A percentile compares a stretch with the other conserved stretches of the same genome.
phyloP scores from a whole-genome alignment of 2,329 filamentous ascomycete species.

The Chaetothyriales sp. region DNA sequence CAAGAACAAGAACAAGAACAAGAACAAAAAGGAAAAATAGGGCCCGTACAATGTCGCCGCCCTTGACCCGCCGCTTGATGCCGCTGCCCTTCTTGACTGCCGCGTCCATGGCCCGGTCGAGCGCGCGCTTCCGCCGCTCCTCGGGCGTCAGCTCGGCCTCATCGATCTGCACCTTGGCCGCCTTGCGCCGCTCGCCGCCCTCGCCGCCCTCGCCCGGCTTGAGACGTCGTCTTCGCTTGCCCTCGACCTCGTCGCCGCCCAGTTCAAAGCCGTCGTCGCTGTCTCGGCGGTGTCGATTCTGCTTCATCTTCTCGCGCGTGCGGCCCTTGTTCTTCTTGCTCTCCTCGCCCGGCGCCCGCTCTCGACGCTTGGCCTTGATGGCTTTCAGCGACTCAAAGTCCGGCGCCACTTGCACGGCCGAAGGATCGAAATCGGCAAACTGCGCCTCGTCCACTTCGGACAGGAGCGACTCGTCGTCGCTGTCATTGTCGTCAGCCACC shows the following conservation, averaged over 20 bases:
- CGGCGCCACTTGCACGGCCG: conserved; percentile 46
- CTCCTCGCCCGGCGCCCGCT: conserved; percentile 48
- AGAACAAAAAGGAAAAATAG: conserved; percentile 11
- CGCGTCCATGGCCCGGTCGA: conserved; percentile 77
- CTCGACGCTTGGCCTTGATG: conserved; percentile 50
- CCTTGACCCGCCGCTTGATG: conserved; percentile 52
- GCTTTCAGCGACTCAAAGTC: conserved; percentile 49
- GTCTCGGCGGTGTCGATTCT: conserved; percentile 50
- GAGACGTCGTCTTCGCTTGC: conserved; percentile 39
- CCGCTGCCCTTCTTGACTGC: conserved; percentile 71
- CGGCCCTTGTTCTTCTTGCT: conserved; percentile 53
- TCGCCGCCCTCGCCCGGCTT: conserved; percentile 33
- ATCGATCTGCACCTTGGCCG: conserved; percentile 48
- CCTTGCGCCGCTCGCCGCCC: conserved; percentile 36
- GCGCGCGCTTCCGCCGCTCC: conserved; percentile 57
- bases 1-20: too few species aligned
- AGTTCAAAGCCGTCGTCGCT: conserved; percentile 36
- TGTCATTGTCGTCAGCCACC: conserved; percentile 31
- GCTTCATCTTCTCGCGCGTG: conserved; percentile 41
- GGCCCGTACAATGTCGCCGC: conserved; percentile 65
- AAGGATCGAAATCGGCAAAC: conserved; percentile 51
- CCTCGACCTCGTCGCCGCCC: conserved; percentile 40
- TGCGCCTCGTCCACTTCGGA: conserved; percentile 53
- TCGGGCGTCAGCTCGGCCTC: conserved; percentile 67
- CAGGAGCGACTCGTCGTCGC: conserved; percentile 48